These are phyloP conservation scores for Volvox carteri DNA, from an alignment of 163 green algal species.

Conservation along the genomic window DNA sequence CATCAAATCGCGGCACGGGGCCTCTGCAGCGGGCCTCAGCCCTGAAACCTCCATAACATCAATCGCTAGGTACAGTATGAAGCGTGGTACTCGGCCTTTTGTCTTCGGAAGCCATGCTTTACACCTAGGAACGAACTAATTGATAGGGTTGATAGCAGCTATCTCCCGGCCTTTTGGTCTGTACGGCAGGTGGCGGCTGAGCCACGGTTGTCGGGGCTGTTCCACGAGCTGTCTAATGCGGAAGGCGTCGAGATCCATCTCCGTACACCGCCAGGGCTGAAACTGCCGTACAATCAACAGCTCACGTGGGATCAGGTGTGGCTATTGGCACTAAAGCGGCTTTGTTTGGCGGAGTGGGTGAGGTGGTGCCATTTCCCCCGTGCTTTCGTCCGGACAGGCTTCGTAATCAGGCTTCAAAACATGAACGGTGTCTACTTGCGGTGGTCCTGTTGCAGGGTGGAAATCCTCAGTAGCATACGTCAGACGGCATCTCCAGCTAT, in stretches of 20 bases:
- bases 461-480: not conserved
- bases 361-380: not conserved
- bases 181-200: slow-evolving; percentile 47
- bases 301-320: slow-evolving; percentile 30
- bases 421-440: not conserved
- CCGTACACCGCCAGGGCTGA: slow-evolving; percentile 6
- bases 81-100: no score
- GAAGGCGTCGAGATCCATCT: slow-evolving; percentile 42
- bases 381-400: no score
- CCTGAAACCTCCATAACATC: no score
- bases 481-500: not conserved
- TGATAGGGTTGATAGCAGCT: no score
- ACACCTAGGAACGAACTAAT: no score
- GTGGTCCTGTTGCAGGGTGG: not conserved
- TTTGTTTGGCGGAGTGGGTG: not conserved
- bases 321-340: not conserved
- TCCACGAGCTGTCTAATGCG: slow-evolving; percentile 31
- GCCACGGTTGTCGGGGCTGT: slow-evolving; percentile 32
- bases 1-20: no score
- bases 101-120: no score
- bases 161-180: no score
- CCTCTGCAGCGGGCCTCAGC: no score
- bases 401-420: no score
- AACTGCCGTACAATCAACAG: slow-evolving; percentile 6
- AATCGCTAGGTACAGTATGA: no score